Evolutionary conservation across 306 rosid species (phyloP).

Genomic region (Dalbergia cochinchinensis): DNA sequence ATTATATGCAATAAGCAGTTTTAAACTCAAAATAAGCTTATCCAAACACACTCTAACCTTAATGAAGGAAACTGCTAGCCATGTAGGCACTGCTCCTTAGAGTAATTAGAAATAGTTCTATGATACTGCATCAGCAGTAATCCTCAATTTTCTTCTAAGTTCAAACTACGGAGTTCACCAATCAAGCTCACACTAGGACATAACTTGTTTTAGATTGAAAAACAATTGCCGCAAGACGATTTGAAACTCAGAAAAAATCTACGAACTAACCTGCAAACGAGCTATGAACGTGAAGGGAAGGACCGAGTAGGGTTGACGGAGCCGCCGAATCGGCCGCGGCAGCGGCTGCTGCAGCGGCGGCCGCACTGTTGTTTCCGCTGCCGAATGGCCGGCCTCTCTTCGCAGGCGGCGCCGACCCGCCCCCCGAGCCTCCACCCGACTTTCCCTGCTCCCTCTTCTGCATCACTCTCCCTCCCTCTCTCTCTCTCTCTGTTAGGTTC

Average conservation of each 20-base stretch:
- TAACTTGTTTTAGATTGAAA: neutral
- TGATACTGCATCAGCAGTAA: neutral
- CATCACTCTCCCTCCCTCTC: conserved; percentile 48
- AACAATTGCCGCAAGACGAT: neutral
- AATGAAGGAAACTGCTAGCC: neutral
- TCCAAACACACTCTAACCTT: neutral
- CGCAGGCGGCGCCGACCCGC: conserved; percentile 79
- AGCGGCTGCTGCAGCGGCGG: conserved; percentile 60
- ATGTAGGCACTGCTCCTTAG: neutral
- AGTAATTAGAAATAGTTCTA: conserved; percentile 2
- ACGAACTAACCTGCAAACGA: conserved; percentile 81
- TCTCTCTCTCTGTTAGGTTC: conserved; percentile 8
- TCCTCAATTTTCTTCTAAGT: neutral
- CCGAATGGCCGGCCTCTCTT: conserved; percentile 97
- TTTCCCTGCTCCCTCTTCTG: conserved; percentile 94
- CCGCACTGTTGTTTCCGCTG: conserved; percentile 70
- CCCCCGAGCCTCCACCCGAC: conserved; percentile 69
- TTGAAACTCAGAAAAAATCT: conserved; percentile 6
- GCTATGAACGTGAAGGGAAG: conserved; percentile 92
- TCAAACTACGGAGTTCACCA: conserved; percentile 24
- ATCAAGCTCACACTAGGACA: neutral
- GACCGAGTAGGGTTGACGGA: conserved; percentile 89
- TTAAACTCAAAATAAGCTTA: neutral
- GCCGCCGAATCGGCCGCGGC: conserved; percentile 72
- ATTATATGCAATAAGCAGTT: too few species aligned